Base-by-base conservation (phyloP, 1,284 basidiomycete genomes). In the Mycena citricolor region DNA sequence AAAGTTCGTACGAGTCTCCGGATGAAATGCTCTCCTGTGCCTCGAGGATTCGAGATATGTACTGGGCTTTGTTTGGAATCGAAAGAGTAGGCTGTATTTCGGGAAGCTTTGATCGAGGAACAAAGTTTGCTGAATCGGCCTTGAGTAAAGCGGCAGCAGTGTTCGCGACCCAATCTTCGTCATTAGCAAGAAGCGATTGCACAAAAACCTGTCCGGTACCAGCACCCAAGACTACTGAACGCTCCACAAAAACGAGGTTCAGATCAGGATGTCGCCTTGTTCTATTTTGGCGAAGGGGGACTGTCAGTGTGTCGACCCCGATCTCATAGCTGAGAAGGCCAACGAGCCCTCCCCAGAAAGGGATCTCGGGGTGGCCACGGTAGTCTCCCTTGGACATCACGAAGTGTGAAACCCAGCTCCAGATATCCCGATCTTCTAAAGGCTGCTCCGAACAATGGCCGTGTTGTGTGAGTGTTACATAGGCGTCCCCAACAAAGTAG, bases 1-100 rank as follows among this genome's bases (percentile, higher is more conserved):
- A 98, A 16, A 98, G 76, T 61, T 98, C 94, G 65, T 98, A 98
- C n/a, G 91, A 93, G 61, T 98, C 89, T 5, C 94, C 94, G 28
- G 85, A 73, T 44, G 76, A 83, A 17, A 98, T 82, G 42, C 79
- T 76, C 42, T 88, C 82, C 58, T 93, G 83, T 8, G 90, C 89
- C 26, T 71, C 61, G 23, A 81, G 70, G 56, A 97, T 93, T 30
- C 80, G 80, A 13, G 74, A 65, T 42, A 86, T 81, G 67, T 98
- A 97, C 2, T 63, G 60, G 0, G 64, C 61, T 57, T 74, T 75
- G n/a, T n/a, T n/a, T n/a, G n/a, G n/a, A n/a, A n/a, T n/a, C n/a
- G n/a, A n/a, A n/a, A n/a, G n/a, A n/a, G n/a, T n/a, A n/a, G n/a
- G n/a, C n/a, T n/a, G n/a, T n/a, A n/a, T n/a, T 42, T 63, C 55